phyloP scores from a whole-genome alignment of 2,329 filamentous ascomycete genomes.

The Fusarium musae region DNA sequence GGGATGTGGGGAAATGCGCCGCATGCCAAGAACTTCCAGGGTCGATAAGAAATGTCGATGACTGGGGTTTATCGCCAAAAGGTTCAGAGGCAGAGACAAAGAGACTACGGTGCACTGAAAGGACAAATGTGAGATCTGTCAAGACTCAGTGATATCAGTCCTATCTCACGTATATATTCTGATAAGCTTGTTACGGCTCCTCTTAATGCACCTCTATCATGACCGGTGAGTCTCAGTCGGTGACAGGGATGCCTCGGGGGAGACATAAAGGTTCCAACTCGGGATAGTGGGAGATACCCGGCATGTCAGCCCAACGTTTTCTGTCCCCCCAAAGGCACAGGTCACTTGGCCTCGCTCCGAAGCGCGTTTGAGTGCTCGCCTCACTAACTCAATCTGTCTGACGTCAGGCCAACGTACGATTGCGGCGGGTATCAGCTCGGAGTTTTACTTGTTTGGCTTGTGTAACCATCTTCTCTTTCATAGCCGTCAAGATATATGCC shows the following conservation, averaged over 20 bases:
- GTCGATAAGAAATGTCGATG: neutral
- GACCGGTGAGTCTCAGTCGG: neutral
- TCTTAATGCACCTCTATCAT: neutral
- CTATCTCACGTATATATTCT: neutral
- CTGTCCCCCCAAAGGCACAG: neutral
- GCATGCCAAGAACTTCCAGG: neutral
- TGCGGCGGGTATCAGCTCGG: neutral
- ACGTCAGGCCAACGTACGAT: neutral
- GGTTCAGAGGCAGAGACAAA: too few relatives aligned
- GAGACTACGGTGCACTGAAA: too few relatives aligned
- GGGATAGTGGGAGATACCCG: neutral
- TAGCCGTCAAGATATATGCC: neutral
- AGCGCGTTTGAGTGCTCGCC: neutral
- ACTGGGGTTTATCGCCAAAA: neutral
- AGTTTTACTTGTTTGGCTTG: neutral
- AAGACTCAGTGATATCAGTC: neutral
- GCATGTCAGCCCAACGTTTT: neutral
- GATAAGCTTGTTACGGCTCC: neutral
- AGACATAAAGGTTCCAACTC: neutral
- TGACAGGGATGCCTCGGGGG: neutral
- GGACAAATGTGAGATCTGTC: neutral
- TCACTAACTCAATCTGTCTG: neutral
- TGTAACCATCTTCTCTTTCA: neutral
- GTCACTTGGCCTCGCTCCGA: neutral
- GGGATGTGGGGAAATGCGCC: neutral